Base-by-base conservation (phyloP, 2,329 filamentous ascomycete species). In the Cadophora malorum region DNA sequence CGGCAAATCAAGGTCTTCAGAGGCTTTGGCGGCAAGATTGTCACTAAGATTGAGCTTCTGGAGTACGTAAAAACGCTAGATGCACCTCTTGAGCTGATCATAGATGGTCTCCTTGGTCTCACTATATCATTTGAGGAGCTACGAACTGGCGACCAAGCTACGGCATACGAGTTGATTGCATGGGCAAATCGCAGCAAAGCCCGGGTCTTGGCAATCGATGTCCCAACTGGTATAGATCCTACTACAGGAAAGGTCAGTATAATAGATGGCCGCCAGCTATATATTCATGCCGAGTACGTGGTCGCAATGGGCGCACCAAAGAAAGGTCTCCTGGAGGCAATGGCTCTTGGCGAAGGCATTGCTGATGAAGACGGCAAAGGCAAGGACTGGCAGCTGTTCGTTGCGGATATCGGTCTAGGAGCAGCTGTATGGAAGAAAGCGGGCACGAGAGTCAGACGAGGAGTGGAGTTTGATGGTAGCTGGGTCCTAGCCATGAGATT, bases 131-230 rank as follows among this genome's bases (percentile, higher is more conserved):
- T 97, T 75, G 94, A 97, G 73, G 93, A 96, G 74, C 84, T 98
- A 33, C 88, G 93, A 45, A 91, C 90, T 1, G 90, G 91, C 19
- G 92, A 97, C 72, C 93, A 96, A 77, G 89, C 90, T 3, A 91
- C 91, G 0, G 92, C 93, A 0, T 94, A 96, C 76, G 91, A 96
- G 76, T 87, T 97, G 76, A 96, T 97, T 75, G 91, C 94, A 70
- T 98, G 94, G 94, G 91, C 93, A 2, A 98, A 97, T 77, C 90
- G 94, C 71, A 92, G 90, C 77, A 92, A 94, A 71, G 90, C 93
- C 0, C 89, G 90, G 67, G 90, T 96, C 3, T 82, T 99, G 23
- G 92, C 94, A 0, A 88, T 99, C n/a, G 95, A 97, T 77, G 88
- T 96, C 6, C 96, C 96, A 0, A 95, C 92, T 0, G 96, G 96